Base-by-base conservation (phyloP, 345 rosid genomes). In the Brassica juncea region DNA sequence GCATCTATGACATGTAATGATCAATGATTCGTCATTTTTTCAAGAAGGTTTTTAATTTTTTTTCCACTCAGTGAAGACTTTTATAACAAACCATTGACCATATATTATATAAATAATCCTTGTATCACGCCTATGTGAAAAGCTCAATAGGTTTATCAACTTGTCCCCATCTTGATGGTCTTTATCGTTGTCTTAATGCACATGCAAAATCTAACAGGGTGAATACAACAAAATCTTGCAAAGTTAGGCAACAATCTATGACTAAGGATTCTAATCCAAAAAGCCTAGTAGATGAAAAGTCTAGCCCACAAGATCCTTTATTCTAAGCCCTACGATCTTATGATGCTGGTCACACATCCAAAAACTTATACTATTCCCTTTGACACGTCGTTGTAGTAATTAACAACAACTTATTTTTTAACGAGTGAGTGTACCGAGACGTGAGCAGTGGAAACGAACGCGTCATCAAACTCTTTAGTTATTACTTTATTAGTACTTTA, bases 211-310 rank as follows among this genome's bases (percentile, higher is more conserved):
- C 73, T 68, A 21, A 65, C 23, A 77, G 6, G 39, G 39, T 49
- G 60, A 77, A 62, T 62, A 76, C 74, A 76, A 76, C 8, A 76
- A 68, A 76, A 69, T 76, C 63, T 59, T 44, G 32, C 62, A 61
- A 70, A 77, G 71, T 70, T 70, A 77, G 81, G 81, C 71, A 39
- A 63, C 28, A n/a, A 34, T 70, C 55, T 70, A 62, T 49, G 75
- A 49, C 70, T 61, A 4, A 27, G 16, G 65, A 61, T 35, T 61
- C 74, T 44, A 70, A 21, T 49, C 57, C 57, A 77, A 62, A 49
- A 77, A 70, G 75, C 75, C 75, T 77, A 70, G 30, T 32, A 47
- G 57, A n/a, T 32, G 70, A 32, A 61, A 77, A 34, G 23, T 70
- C 70, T 70, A 70, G 75, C 80, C 75, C 75, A 62, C 1, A 62